Percentiles rank a stretch among this genome's conserved stretches.
phyloP scores from a whole-genome alignment of 306 rosid species.

The Citrullus colocynthis region DNA sequence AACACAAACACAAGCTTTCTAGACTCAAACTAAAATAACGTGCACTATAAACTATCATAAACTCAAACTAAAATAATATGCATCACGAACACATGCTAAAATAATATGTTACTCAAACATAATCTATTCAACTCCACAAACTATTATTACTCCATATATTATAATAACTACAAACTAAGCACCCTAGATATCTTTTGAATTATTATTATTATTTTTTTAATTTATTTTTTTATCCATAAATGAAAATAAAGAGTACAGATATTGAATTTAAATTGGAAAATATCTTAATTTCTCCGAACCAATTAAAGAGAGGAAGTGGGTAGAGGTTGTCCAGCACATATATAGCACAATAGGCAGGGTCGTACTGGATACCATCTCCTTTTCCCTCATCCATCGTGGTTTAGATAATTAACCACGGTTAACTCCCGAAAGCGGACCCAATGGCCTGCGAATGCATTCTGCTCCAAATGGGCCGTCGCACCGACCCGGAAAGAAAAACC shows the following conservation, averaged over 20 bases:
- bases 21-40: too few relatives aligned
- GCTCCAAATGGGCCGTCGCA: neutral
- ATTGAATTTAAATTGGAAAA: neutral
- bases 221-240: too few relatives aligned
- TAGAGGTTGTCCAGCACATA: neutral
- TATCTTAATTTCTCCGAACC: neutral
- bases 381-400: constrained; percentile 1
- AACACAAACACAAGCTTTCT: too few relatives aligned
- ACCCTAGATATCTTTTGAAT: too few relatives aligned
- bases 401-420: constrained; percentile 1
- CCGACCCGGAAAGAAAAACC: neutral
- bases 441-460: neutral
- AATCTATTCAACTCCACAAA: too few relatives aligned
- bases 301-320: neutral
- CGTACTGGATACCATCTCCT: neutral
- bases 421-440: neutral
- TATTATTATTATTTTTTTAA: too few relatives aligned
- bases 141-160: too few relatives aligned
- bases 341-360: neutral
- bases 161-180: too few relatives aligned
- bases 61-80: too few relatives aligned
- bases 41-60: too few relatives aligned
- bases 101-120: too few relatives aligned
- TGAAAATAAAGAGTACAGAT: neutral
- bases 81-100: too few relatives aligned